phyloP scores from a whole-genome alignment of 768 basidiomycete species.

The Mycena galopus region DNA sequence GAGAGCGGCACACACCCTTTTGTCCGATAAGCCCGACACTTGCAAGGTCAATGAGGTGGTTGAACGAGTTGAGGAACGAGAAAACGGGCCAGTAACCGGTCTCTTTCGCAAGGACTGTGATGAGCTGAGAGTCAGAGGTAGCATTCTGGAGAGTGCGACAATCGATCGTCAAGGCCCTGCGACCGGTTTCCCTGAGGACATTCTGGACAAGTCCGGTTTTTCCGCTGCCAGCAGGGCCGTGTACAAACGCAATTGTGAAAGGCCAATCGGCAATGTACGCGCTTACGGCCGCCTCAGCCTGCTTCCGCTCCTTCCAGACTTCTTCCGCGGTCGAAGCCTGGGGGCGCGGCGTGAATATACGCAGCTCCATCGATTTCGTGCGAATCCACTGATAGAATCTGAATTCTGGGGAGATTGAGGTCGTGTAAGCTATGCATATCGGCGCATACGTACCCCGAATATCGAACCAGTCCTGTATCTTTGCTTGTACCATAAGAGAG shows the following conservation, averaged over 20 bases:
- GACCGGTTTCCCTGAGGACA: conserved; percentile 64
- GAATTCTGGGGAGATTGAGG: conserved; percentile 64
- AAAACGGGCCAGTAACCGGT: conserved; percentile 94
- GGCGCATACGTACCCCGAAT: conserved; percentile 66
- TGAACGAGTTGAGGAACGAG: conserved; percentile 84
- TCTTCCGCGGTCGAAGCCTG: conserved; percentile 47
- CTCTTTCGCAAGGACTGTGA: conserved; percentile 79
- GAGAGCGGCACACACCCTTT: conserved; percentile 68
- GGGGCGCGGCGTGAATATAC: conserved; percentile 46
- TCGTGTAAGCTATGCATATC: background rate
- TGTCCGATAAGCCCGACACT: conserved; percentile 94
- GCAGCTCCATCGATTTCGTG: conserved; percentile 67
- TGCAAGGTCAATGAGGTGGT: conserved; percentile 90
- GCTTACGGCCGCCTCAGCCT: conserved; percentile 77
- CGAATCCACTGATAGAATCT: conserved; percentile 83
- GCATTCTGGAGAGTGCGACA: conserved; percentile 81
- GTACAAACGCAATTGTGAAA: conserved; percentile 78
- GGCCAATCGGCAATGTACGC: conserved; percentile 86
- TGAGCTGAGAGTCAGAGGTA: conserved; percentile 73
- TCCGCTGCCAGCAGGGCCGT: conserved; percentile 88
- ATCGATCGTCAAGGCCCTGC: conserved; percentile 84
- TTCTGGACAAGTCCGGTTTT: conserved; percentile 72
- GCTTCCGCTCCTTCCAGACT: conserved; percentile 88
- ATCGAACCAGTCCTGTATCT: conserved; percentile 89
- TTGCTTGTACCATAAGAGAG: conserved; percentile 83